phyloP scores from a whole-genome alignment of 352 stramenopile species.

The Phytophthora fragariaefolia region DNA sequence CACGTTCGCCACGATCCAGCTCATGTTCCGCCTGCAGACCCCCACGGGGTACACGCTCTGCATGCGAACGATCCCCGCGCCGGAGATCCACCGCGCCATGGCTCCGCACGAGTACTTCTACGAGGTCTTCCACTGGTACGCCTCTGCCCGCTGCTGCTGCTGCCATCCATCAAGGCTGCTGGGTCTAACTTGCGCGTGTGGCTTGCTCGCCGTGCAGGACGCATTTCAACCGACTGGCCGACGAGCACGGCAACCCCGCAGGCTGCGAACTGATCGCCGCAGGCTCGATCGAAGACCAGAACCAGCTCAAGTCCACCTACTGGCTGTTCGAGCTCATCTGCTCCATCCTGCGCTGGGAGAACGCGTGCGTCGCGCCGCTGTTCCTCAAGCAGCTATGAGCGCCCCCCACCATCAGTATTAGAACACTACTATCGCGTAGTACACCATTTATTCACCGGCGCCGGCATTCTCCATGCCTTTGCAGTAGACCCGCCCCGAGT shows the following conservation, averaged over 20 bases:
- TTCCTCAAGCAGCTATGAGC: constrained; percentile 50
- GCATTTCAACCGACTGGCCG: constrained; percentile 66
- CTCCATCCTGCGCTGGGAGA: constrained; percentile 72
- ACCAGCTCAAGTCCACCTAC: constrained; percentile 53
- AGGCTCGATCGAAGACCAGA: constrained; percentile 56
- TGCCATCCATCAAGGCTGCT: neutral
- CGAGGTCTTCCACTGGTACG: constrained; percentile 67
- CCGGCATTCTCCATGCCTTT: no score
- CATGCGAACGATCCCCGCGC: constrained; percentile 69
- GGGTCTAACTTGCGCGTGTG: constrained; percentile 12
- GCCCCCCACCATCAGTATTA: constrained; percentile 22
- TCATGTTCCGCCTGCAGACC: constrained; percentile 75
- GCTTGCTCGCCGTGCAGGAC: constrained; percentile 39
- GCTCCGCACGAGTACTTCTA: constrained; percentile 66
- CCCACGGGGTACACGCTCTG: constrained; percentile 61
- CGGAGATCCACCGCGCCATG: constrained; percentile 53
- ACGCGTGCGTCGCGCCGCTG: constrained; percentile 49
- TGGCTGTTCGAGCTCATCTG: constrained; percentile 79
- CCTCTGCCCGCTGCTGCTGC: neutral
- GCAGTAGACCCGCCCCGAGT: no score
- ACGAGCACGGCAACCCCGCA: constrained; percentile 43
- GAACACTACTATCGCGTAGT: constrained; percentile 32
- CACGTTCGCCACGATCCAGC: constrained; percentile 61
- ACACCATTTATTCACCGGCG: no score
- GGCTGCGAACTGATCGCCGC: constrained; percentile 62